Conservation (phyloP, 331 rosid species). For the Quercus lobata region DNA sequence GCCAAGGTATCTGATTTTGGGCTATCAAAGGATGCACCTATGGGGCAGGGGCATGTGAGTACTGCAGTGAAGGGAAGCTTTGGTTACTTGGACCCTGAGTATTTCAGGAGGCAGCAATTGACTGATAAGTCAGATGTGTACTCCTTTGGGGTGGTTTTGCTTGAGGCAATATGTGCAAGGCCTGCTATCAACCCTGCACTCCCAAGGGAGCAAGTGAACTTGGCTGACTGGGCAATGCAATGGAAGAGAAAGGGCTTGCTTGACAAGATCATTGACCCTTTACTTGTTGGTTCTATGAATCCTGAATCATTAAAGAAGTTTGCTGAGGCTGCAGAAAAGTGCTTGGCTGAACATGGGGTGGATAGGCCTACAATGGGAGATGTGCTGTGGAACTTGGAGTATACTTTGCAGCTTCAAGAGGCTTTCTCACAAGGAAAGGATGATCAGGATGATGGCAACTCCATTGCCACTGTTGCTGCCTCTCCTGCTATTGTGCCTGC, state of each 20-base stretch:
- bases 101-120: conserved; percentile 59
- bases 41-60: conserved; percentile 61
- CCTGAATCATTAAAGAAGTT: conserved; percentile 58
- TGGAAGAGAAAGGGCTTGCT: conserved; percentile 60
- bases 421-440: conserved; percentile 53
- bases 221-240: conserved; percentile 70
- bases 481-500: neutral
- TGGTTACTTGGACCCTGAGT: conserved; percentile 66
- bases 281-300: conserved; percentile 34
- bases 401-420: conserved; percentile 65
- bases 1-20: conserved; percentile 64
- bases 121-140: conserved; percentile 68
- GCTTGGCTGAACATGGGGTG: conserved; percentile 57
- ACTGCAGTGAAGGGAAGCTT: conserved; percentile 71
- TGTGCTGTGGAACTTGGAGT: conserved; percentile 62
- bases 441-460: conserved; percentile 33
- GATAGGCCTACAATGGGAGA: conserved; percentile 77
- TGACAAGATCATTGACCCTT: conserved; percentile 58
- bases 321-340: conserved; percentile 67
- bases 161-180: conserved; percentile 55
- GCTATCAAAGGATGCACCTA: conserved; percentile 56
- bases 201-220: conserved; percentile 57
- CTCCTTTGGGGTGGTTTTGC: conserved; percentile 59
- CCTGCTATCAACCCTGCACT: conserved; percentile 55
- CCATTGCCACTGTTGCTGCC: conserved; percentile 3